These are phyloP conservation scores for Solanum tarapatanum DNA, from an alignment of 257 asterid species.

Conservation along the genomic window DNA sequence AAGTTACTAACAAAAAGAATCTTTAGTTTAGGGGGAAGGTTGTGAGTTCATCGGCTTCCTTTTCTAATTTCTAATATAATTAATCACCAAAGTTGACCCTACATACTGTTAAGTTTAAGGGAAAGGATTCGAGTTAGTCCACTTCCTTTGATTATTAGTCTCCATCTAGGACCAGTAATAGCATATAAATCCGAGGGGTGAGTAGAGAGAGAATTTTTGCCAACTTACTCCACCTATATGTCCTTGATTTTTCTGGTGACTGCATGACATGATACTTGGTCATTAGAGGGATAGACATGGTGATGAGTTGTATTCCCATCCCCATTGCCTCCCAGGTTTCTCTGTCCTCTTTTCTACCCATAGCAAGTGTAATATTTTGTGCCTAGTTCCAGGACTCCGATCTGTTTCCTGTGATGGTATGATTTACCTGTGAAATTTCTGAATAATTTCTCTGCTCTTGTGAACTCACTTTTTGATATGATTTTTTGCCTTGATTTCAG, in stretches of 20 bases:
- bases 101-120: background rate
- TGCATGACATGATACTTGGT: background rate
- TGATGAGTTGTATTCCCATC: background rate
- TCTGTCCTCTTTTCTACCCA: background rate
- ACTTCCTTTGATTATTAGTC: background rate
- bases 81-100: background rate
- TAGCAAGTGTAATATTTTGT: background rate
- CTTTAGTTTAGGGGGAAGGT: background rate
- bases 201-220: background rate
- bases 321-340: background rate
- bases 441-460: background rate
- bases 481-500: conserved; percentile 18
- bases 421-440: background rate
- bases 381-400: background rate
- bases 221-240: background rate
- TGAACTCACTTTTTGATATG: background rate
- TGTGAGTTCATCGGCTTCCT: background rate
- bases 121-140: background rate
- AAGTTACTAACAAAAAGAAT: background rate
- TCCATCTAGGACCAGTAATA: background rate
- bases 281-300: background rate
- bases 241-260: background rate
- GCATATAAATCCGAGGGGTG: background rate
- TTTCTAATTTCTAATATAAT: background rate
- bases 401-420: background rate